Conservation (phyloP, 2,329 filamentous ascomycete genomes). For the Sporothrix dimorphospora region DNA sequence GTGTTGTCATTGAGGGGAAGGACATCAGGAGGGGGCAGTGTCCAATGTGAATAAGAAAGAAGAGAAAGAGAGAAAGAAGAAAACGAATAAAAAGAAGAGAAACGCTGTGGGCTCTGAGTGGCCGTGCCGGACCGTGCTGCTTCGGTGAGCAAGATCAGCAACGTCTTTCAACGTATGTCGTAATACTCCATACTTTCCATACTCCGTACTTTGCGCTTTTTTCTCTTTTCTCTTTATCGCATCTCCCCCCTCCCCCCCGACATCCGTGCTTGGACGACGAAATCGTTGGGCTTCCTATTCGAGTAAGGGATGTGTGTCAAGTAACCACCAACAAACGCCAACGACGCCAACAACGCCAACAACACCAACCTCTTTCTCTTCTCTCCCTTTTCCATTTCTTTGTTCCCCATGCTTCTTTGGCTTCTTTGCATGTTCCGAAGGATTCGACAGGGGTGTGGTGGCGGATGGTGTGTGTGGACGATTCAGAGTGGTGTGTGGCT, state of each 20-base stretch:
- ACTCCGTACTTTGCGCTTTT: no score
- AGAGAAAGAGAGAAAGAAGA: not conserved
- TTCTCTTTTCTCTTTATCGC: not conserved
- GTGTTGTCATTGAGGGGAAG: not conserved
- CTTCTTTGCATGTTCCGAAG: constrained; percentile 15
- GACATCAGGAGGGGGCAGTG: not conserved
- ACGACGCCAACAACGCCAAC: not conserved
- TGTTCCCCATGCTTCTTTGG: not conserved
- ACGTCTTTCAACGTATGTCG: no score
- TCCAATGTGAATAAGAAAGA: not conserved
- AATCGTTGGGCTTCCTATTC: constrained; percentile 22
- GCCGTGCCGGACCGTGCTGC: not conserved
- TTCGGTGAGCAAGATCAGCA: constrained; percentile 15
- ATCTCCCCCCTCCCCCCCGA: not conserved
- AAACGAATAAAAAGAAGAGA: not conserved
- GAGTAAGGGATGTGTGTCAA: not conserved
- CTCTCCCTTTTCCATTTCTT: not conserved
- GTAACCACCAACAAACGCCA: not conserved
- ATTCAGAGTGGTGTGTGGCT: not conserved
- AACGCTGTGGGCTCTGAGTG: not conserved
- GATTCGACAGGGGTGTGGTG: not conserved
- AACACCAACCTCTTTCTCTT: not conserved
- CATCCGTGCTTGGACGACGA: not conserved
- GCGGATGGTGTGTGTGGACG: not conserved
- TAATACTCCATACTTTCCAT: no score